phyloP scores from a whole-genome alignment of 2,329 filamentous ascomycete genomes.

The Diplocarpon mali region DNA sequence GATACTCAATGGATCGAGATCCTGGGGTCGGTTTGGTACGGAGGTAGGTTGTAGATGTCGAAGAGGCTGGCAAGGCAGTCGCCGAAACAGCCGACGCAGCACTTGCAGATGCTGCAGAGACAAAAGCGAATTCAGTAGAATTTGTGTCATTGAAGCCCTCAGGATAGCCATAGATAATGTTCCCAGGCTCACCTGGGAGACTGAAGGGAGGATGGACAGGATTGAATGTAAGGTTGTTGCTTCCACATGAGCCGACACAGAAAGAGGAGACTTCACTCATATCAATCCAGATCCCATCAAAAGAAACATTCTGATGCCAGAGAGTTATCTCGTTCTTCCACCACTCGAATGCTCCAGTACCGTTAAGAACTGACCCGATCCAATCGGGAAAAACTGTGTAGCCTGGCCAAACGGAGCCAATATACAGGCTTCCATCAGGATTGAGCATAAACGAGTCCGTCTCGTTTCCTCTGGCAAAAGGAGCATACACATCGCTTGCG shows the following conservation, averaged over 20 bases:
- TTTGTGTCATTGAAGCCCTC: constrained; percentile 62
- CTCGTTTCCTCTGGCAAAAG: constrained; percentile 51
- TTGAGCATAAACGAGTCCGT: constrained; percentile 44
- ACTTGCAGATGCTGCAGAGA: constrained; percentile 40
- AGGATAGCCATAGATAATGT: constrained; percentile 49
- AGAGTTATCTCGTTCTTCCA: constrained; percentile 52
- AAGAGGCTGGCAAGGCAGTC: constrained; percentile 23
- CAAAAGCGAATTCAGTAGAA: constrained; percentile 52
- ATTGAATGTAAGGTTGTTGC: constrained; percentile 51
- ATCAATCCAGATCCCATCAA: constrained; percentile 46
- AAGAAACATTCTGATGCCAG: constrained; percentile 42
- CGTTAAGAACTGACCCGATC: constrained; percentile 48
- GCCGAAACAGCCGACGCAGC: constrained; percentile 33
- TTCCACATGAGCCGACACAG: constrained; percentile 64
- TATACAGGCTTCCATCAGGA: constrained; percentile 43
- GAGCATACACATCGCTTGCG: constrained; percentile 48
- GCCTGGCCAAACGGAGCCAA: constrained; percentile 65
- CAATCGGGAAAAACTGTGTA: constrained; percentile 61
- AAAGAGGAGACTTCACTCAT: constrained; percentile 52
- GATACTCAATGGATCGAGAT: constrained; percentile 56
- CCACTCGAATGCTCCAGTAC: constrained; percentile 52
- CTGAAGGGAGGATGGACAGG: constrained; percentile 56
- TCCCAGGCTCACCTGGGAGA: constrained; percentile 53
- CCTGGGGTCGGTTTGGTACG: constrained; percentile 51
- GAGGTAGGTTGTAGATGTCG: constrained; percentile 35